Percentiles rank a stretch among this genome's conserved stretches.
Evolutionary conservation across 2,329 filamentous ascomycete genomes (phyloP).

Genomic region (Aspergillus versicolor): DNA sequence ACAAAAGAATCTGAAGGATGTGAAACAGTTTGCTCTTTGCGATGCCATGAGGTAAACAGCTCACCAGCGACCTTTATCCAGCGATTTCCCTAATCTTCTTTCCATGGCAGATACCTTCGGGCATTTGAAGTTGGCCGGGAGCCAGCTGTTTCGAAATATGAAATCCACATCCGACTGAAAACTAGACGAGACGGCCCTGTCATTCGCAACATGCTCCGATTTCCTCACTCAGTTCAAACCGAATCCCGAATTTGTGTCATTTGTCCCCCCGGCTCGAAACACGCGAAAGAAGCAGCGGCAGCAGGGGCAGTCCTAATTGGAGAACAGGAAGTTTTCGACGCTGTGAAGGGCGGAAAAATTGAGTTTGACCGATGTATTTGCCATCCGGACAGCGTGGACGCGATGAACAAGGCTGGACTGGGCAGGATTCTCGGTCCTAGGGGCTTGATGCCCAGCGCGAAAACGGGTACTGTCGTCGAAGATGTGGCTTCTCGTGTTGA

Average conservation of each 20-base stretch:
- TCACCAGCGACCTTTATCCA: conserved; percentile 7
- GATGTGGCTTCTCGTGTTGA: conserved; percentile 73
- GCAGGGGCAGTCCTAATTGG: conserved; percentile 82
- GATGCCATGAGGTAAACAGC: conserved; percentile 77
- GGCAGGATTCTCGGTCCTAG: conserved; percentile 81
- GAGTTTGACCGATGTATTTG: conserved; percentile 89
- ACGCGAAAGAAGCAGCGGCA: conserved; percentile 69
- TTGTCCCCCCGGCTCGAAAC: conserved; percentile 74
- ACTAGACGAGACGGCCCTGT: conserved; percentile 83
- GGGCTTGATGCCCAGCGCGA: conserved; percentile 87
- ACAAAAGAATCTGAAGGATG: conserved; percentile 61
- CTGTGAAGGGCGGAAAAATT: conserved; percentile 72
- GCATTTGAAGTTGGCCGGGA: conserved; percentile 86
- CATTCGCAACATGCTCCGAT: conserved; percentile 79
- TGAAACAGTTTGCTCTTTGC: conserved; percentile 75
- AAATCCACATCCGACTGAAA: conserved; percentile 77
- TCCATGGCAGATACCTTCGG: conserved; percentile 70
- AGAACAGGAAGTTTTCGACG: conserved; percentile 80
- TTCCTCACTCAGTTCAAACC: conserved; percentile 87
- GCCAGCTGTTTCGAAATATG: conserved; percentile 77
- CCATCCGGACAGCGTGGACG: conserved; percentile 73
- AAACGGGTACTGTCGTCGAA: conserved; percentile 83
- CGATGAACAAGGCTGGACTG: conserved; percentile 76
- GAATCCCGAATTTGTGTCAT: conserved; percentile 89
- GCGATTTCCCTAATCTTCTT: conserved; percentile 14